A percentile compares a stretch with the other conserved stretches of the same genome.
These are phyloP conservation scores for Tuctoria greenei DNA, from an alignment of 176 grass and related monocot genomes.

Conservation along the genomic window DNA sequence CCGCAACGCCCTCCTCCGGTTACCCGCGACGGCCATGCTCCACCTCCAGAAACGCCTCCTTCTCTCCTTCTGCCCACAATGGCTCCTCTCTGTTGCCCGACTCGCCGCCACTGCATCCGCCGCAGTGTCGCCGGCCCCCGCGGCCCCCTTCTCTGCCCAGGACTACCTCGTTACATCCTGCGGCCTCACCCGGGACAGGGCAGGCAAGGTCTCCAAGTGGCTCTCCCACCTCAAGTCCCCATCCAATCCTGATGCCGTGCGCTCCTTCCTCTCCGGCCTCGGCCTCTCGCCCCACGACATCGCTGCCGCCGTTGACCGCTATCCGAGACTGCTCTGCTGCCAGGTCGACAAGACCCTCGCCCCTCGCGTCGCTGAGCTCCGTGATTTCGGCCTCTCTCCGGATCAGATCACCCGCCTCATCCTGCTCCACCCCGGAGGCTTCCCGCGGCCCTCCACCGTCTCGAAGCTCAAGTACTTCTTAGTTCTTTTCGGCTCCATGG, in stretches of 20 bases:
- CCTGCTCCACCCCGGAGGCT: not conserved
- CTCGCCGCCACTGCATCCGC: not conserved
- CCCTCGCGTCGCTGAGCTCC: conserved; percentile 7
- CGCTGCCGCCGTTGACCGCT: not conserved
- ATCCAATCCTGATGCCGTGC: conserved; percentile 34
- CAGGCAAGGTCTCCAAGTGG: not conserved
- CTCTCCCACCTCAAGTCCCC: conserved; percentile 35
- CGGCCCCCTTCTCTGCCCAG: not conserved
- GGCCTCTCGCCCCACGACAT: conserved; percentile 21
- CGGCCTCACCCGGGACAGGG: not conserved
- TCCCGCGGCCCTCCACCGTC: not conserved
- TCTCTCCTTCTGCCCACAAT: not conserved
- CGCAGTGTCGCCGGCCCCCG: not conserved
- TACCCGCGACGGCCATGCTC: not conserved
- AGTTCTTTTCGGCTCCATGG: not conserved
- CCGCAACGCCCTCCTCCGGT: not conserved
- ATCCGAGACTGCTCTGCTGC: conserved; percentile 17
- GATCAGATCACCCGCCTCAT: not conserved
- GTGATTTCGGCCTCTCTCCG: not conserved
- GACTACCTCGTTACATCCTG: conserved; percentile 28
- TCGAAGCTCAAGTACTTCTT: conserved; percentile 29
- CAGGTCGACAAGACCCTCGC: conserved; percentile 23
- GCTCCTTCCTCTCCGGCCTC: conserved; percentile 34
- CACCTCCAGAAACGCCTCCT: not conserved
- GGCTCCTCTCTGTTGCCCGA: not conserved